Evolutionary conservation across 192 early-diverging fungal species (phyloP).

Genomic region (Coemansia sp.): DNA sequence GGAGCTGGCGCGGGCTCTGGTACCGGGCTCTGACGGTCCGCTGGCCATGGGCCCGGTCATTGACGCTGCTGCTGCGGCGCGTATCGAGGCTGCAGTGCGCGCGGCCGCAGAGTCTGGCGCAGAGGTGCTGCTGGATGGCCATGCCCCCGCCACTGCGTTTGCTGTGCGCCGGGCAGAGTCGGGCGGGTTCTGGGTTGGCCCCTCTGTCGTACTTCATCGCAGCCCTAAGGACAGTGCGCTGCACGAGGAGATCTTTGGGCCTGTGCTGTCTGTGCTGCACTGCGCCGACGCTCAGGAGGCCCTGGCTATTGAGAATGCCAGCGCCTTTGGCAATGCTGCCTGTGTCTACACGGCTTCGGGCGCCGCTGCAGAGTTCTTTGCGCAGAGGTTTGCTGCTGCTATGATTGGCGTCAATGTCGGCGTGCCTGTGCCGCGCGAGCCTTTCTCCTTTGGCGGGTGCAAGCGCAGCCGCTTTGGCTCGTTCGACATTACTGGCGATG

Average conservation of each 20-base stretch:
- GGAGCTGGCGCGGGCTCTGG: constrained; percentile 58
- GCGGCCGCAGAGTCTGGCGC: constrained; percentile 60
- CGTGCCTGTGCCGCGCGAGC: constrained; percentile 72
- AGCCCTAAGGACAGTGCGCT: constrained; percentile 63
- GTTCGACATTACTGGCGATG: constrained; percentile 74
- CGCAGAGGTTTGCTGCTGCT: constrained; percentile 68
- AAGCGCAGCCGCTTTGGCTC: constrained; percentile 69
- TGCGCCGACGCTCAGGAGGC: constrained; percentile 63
- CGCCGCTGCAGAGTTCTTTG: constrained; percentile 68
- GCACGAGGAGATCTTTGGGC: constrained; percentile 83
- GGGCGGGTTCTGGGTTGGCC: constrained; percentile 74
- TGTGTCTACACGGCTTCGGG: constrained; percentile 71
- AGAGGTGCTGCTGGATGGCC: constrained; percentile 70
- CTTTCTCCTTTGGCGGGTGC: constrained; percentile 82
- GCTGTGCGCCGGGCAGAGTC: constrained; percentile 34
- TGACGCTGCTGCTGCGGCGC: constrained; percentile 61
- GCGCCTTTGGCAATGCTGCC: constrained; percentile 70
- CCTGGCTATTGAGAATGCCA: constrained; percentile 72
- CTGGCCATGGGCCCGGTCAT: constrained; percentile 77
- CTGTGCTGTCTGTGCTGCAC: constrained; percentile 68
- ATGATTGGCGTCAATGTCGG: constrained; percentile 84
- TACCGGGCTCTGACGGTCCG: constrained; percentile 54
- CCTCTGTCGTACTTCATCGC: constrained; percentile 67
- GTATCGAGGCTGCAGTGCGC: constrained; percentile 65
- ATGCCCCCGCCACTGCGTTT: constrained; percentile 54